phyloP scores from a whole-genome alignment of 306 rosid species.

The Elaeagnus macrophylla region DNA sequence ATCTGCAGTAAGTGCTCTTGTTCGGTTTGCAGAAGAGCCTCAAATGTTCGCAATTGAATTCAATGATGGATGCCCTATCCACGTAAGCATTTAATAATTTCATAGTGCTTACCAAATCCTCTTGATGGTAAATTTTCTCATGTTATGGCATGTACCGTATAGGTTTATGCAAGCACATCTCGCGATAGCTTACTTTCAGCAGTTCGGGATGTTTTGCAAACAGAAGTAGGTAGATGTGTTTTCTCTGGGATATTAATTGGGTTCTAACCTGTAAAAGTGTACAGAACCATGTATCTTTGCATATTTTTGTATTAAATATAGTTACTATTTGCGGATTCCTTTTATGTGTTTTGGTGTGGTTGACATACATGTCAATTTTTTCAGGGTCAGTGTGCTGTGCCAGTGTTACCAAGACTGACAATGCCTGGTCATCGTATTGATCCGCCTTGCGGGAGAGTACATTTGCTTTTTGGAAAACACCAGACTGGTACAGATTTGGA shows the following conservation, averaged over 20 bases:
- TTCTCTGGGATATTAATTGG: conserved; percentile 24
- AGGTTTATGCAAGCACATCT: conserved; percentile 98
- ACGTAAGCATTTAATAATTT: conserved; percentile 48
- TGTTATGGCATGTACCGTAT: conserved; percentile 25
- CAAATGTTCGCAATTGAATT: conserved; percentile 99
- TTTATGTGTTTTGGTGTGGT: conserved; percentile 17
- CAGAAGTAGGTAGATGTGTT: conserved; percentile 84
- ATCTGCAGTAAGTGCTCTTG: conserved; percentile 82
- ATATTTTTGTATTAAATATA: neutral
- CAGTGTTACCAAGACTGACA: conserved; percentile 92
- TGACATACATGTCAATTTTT: conserved; percentile 33
- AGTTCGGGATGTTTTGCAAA: conserved; percentile 85
- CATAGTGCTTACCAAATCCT: conserved; percentile 13
- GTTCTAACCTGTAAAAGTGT: conserved; percentile 16
- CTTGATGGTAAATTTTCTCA: conserved; percentile 30
- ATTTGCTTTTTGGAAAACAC: conserved; percentile 65
- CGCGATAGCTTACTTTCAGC: conserved; percentile 97
- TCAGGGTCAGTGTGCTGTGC: conserved; percentile 85
- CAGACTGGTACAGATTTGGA: conserved; percentile 56
- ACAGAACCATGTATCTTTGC: conserved; percentile 4
- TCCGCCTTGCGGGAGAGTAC: conserved; percentile 93
- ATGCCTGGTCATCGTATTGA: conserved; percentile 98
- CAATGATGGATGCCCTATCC: conserved; percentile 92
- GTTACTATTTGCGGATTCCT: neutral
- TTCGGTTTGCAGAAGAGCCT: conserved; percentile 97